Evolutionary conservation across 495 filamentous ascomycete species (phyloP).

Genomic region (Evernia prunastri): DNA sequence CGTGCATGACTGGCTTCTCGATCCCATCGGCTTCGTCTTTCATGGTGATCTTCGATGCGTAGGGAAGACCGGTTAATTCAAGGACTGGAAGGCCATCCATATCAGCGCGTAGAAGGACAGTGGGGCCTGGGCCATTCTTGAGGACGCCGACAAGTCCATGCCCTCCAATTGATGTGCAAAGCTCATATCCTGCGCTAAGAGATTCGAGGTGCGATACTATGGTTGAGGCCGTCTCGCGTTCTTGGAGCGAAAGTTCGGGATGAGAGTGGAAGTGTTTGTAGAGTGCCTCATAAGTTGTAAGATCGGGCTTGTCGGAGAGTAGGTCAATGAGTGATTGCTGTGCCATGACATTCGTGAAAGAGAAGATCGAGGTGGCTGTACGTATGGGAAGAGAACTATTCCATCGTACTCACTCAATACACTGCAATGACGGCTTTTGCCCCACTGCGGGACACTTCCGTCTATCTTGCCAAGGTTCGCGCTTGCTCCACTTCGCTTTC

Average conservation of each 20-base stretch:
- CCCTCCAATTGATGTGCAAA: slow-evolving; percentile 44
- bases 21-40: slow-evolving; percentile 34
- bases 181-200: slow-evolving; percentile 31
- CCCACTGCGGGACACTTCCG: not conserved
- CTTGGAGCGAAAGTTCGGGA: slow-evolving; percentile 52
- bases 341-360: not conserved
- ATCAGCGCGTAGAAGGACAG: slow-evolving; percentile 47
- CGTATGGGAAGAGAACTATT: not conserved
- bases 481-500: not conserved
- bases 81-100: slow-evolving; percentile 50
- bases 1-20: slow-evolving; percentile 49
- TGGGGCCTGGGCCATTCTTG: slow-evolving; percentile 43
- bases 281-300: slow-evolving; percentile 42
- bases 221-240: slow-evolving; percentile 42
- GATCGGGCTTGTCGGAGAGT: not conserved
- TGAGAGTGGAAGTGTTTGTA: slow-evolving; percentile 52
- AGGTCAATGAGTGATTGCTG: not conserved
- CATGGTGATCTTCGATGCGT: slow-evolving; percentile 42
- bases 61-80: slow-evolving; percentile 45
- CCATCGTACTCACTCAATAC: too few relatives aligned
- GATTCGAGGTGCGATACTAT: slow-evolving; percentile 31
- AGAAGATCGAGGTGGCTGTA: too few relatives aligned
- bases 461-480: slow-evolving; percentile 6
- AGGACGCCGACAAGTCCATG: slow-evolving; percentile 43
- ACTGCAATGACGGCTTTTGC: not conserved